phyloP scores from a whole-genome alignment of 805 yeast genomes.

The Hanseniaspora hatyaiensis region DNA sequence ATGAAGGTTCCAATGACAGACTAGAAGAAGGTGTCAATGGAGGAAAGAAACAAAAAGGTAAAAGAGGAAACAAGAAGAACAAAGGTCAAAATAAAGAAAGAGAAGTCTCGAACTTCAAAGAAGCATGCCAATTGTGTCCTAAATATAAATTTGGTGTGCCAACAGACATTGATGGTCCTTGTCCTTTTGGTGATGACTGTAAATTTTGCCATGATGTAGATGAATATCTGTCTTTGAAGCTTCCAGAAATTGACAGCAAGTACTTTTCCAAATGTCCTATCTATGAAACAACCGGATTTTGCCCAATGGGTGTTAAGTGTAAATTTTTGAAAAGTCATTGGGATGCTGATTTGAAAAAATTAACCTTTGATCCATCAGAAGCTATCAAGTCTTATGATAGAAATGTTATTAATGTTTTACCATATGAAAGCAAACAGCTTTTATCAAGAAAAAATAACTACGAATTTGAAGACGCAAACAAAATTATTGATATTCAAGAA shows the following conservation, averaged over 20 bases:
- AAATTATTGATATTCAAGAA: slow-evolving; percentile 54
- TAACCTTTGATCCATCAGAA: slow-evolving; percentile 33
- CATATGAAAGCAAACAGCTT: slow-evolving; percentile 31
- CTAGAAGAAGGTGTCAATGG: slow-evolving; percentile 22
- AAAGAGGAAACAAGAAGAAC: slow-evolving; percentile 34
- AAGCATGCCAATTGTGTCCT: slow-evolving; percentile 53
- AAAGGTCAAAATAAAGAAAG: slow-evolving; percentile 80
- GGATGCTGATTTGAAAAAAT: slow-evolving; percentile 35
- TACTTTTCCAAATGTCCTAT: slow-evolving; percentile 56
- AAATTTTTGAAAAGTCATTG: slow-evolving; percentile 75
- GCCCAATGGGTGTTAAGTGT: slow-evolving; percentile 89
- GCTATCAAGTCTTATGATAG: slow-evolving; percentile 27
- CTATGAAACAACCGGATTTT: slow-evolving; percentile 64
- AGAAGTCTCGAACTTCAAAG: slow-evolving; percentile 58
- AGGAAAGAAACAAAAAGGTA: slow-evolving; percentile 35
- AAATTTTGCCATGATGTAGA: slow-evolving; percentile 64
- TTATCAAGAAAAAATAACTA: slow-evolving; percentile 41
- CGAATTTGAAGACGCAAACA: slow-evolving; percentile 45
- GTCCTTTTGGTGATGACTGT: slow-evolving; percentile 66
- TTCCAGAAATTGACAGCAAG: slow-evolving; percentile 54
- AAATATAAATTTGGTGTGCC: slow-evolving; percentile 29
- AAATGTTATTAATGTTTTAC: slow-evolving; percentile 54
- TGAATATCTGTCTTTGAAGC: slow-evolving; percentile 53
- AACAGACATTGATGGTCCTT: slow-evolving; percentile 39
- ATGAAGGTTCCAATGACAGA: slow-evolving; percentile 34